Evolutionary conservation across 2,329 filamentous ascomycete species (phyloP).

Genomic region (Kalaharituber pfeilii): DNA sequence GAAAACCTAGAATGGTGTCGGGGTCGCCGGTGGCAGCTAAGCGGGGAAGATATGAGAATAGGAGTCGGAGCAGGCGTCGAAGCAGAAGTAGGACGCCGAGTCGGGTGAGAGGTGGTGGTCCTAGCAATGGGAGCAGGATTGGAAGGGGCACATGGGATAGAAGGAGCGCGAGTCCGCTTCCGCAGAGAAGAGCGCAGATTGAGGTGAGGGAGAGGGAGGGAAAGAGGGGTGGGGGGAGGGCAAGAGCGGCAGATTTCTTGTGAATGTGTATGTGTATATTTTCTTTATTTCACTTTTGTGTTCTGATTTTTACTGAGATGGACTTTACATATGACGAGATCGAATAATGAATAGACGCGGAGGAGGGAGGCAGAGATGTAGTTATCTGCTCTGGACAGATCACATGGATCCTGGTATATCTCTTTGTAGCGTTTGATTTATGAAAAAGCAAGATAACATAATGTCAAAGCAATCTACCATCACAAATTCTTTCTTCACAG

Average conservation of each 20-base stretch:
- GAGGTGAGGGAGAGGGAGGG: conserved; percentile 9
- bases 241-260: conserved; percentile 23
- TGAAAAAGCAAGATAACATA: too few species aligned
- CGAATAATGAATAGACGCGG: too few species aligned
- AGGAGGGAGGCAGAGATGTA: too few species aligned
- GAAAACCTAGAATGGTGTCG: neutral
- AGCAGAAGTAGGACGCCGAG: neutral
- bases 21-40: neutral
- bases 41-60: conserved; percentile 3
- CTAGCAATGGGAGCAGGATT: conserved; percentile 4
- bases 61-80: conserved; percentile 8
- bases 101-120: conserved; percentile 8
- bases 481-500: too few species aligned
- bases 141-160: neutral
- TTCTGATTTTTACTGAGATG: too few species aligned
- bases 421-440: too few species aligned
- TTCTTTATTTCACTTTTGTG: too few species aligned
- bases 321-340: too few species aligned
- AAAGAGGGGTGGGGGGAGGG: conserved; percentile 19
- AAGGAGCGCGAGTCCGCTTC: neutral
- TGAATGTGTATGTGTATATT: conserved; percentile 8
- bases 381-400: too few species aligned
- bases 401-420: too few species aligned
- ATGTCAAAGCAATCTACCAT: too few species aligned
- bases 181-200: conserved; percentile 8